These are phyloP conservation scores for Trichoderma koningiopsis DNA, from an alignment of 2,329 filamentous ascomycete genomes.

Conservation along the genomic window DNA sequence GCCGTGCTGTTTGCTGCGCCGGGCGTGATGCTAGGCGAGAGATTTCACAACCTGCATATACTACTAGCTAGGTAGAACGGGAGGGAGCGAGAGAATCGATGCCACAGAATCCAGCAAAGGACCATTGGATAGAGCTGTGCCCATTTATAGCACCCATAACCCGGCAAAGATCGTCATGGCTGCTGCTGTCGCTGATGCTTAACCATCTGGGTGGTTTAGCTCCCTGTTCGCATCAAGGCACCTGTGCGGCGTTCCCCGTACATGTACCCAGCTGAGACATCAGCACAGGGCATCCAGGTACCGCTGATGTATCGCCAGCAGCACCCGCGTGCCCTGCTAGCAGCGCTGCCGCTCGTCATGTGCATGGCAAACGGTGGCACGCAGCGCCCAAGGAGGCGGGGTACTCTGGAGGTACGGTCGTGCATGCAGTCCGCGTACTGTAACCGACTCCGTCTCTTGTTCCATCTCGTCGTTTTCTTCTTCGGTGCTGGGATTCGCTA, in stretches of 20 bases:
- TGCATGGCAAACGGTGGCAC: not conserved
- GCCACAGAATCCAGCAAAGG: too few species aligned
- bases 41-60: not conserved
- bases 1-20: not conserved
- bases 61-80: too few species aligned
- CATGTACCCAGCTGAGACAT: not conserved
- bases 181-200: not conserved
- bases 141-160: not conserved
- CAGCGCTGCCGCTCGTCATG: not conserved
- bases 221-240: conserved; percentile 1
- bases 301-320: not conserved
- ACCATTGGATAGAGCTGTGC: not conserved
- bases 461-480: not conserved
- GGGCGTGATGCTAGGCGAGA: not conserved
- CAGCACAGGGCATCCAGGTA: not conserved
- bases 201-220: conserved; percentile 13
- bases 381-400: not conserved
- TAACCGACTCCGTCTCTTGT: not conserved
- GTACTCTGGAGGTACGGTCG: not conserved
- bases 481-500: conserved; percentile 9
- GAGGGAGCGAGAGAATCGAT: not conserved
- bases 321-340: not conserved
- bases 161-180: not conserved
- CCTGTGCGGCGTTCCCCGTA: conserved; percentile 4
- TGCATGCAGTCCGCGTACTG: not conserved